Percentiles rank a stretch among this genome's conserved stretches.
Conservation (phyloP, 2,329 filamentous ascomycete genomes). For the Colletotrichum gigasporum region DNA sequence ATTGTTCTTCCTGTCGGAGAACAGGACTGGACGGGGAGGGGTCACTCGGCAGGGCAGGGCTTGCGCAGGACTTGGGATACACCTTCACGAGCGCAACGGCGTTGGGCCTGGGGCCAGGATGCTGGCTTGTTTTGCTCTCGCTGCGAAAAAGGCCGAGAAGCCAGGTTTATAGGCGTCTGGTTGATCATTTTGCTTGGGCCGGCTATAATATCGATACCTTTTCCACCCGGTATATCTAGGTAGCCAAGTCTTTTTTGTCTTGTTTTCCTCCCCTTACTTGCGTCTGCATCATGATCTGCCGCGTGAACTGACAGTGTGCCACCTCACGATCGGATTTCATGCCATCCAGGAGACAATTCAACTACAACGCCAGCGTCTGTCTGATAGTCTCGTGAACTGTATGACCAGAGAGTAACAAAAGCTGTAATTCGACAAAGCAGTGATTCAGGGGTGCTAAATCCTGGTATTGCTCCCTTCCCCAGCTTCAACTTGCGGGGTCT, state of each 20-base stretch:
- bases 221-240: neutral
- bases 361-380: no score
- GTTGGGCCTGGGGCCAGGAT: neutral
- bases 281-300: no score
- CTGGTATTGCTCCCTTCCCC: neutral
- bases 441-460: no score
- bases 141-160: neutral
- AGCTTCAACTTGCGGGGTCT: neutral
- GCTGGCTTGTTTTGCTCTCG: neutral
- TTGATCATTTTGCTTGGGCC: neutral
- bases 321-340: no score
- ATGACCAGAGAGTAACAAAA: no score
- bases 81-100: constrained; percentile 9
- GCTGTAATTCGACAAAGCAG: no score
- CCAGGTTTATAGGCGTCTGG: neutral
- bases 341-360: no score
- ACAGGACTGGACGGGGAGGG: neutral
- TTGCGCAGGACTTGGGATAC: neutral
- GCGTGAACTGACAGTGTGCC: no score
- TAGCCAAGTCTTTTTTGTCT: neutral
- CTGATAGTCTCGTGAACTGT: no score
- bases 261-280: neutral
- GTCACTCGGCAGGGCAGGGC: neutral
- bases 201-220: constrained; percentile 5
- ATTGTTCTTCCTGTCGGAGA: neutral